phyloP scores from a whole-genome alignment of 805 yeast species.

The Yamadazyma ubonensis region DNA sequence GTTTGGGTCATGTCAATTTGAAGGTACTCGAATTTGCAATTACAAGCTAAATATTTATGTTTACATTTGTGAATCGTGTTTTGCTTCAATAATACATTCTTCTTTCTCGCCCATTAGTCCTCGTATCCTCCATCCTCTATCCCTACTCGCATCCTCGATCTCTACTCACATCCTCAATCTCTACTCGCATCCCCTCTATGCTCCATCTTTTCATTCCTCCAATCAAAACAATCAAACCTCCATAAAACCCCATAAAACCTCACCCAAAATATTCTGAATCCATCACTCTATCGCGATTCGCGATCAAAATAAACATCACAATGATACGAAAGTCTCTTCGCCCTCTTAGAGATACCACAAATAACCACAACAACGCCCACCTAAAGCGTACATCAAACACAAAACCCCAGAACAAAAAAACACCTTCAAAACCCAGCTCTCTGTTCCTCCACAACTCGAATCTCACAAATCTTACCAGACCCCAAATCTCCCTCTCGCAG shows the following conservation, averaged over 20 bases:
- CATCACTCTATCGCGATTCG: conserved; percentile 1
- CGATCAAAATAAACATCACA: conserved; percentile 1
- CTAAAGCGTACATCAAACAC: background rate
- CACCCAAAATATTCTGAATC: background rate
- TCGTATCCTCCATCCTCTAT: too few relatives aligned
- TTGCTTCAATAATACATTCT: too few relatives aligned
- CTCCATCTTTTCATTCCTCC: too few relatives aligned
- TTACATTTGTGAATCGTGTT: too few relatives aligned
- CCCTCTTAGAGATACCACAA: conserved; percentile 8
- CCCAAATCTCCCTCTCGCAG: conserved; percentile 44
- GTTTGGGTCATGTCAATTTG: too few relatives aligned
- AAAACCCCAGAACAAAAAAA: background rate
- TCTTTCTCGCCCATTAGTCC: too few relatives aligned
- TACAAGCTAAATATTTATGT: too few relatives aligned
- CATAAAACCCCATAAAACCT: background rate
- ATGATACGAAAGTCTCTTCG: conserved; percentile 9
- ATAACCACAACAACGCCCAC: conserved; percentile 1
- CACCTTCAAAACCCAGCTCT: background rate
- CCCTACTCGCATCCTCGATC: too few relatives aligned
- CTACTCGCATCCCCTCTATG: too few relatives aligned
- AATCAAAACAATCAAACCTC: too few relatives aligned
- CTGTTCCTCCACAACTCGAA: conserved; percentile 11
- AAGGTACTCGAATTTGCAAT: too few relatives aligned
- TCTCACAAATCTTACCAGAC: conserved; percentile 4
- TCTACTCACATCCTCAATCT: too few relatives aligned